Percentiles rank a stretch among this genome's conserved stretches.
These are phyloP conservation scores for Verticillium zaregamsianum DNA, from an alignment of 2,329 filamentous ascomycete species.

Conservation along the genomic window DNA sequence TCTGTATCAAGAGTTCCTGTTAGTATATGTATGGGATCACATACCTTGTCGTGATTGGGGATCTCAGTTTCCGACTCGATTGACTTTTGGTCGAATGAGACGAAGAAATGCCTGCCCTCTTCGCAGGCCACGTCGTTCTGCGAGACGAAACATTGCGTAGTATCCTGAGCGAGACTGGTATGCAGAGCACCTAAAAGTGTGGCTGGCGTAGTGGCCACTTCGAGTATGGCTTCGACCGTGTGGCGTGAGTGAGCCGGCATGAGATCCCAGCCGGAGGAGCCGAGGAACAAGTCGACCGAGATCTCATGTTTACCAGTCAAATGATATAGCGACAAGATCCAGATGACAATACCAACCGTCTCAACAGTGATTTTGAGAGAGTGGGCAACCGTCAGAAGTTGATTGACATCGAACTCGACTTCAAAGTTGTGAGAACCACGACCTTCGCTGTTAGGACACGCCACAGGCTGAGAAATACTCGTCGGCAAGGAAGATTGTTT, in stretches of 20 bases:
- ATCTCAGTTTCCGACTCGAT: neutral
- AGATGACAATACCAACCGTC: neutral
- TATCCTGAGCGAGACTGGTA: too few relatives aligned
- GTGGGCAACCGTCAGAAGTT: too few relatives aligned
- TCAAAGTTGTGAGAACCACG: too few relatives aligned
- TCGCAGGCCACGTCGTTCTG: too few relatives aligned
- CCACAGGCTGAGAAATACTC: too few relatives aligned
- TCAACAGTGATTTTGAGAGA: neutral
- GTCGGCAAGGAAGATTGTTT: too few relatives aligned
- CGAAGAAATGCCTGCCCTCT: neutral
- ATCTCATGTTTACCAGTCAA: neutral
- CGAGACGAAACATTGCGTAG: too few relatives aligned
- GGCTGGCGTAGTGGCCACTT: neutral
- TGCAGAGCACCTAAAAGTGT: too few relatives aligned
- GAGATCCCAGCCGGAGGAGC: neutral
- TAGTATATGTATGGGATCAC: too few relatives aligned
- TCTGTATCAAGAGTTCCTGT: neutral
- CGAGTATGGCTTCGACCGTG: neutral
- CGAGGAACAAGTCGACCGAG: neutral
- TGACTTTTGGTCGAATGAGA: neutral
- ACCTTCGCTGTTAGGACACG: too few relatives aligned
- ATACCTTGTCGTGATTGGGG: neutral
- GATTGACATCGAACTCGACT: too few relatives aligned
- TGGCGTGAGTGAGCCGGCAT: neutral
- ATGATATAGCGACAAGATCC: neutral